Percentiles rank a stretch among this genome's conserved stretches.
These are phyloP conservation scores for Thraustotheca clavata DNA, from an alignment of 352 stramenopile genomes.

Conservation along the genomic window DNA sequence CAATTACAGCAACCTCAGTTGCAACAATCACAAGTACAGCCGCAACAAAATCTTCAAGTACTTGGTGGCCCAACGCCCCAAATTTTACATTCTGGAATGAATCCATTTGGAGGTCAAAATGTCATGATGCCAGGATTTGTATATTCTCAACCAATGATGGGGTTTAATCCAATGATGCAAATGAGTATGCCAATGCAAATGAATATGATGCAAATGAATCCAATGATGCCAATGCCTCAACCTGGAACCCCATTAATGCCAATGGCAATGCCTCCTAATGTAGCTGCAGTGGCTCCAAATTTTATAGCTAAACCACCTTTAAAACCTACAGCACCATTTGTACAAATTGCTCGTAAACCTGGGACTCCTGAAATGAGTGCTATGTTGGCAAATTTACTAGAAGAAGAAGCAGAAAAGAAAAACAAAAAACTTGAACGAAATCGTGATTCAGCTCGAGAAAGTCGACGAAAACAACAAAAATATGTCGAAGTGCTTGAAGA, in stretches of 20 bases:
- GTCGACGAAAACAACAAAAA: slow-evolving; percentile 78
- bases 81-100: background rate
- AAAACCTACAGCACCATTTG: slow-evolving; percentile 38
- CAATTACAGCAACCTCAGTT: background rate
- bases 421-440: slow-evolving; percentile 86
- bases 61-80: background rate
- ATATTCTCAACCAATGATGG: slow-evolving; percentile 74
- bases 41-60: background rate
- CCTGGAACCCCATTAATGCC: slow-evolving; percentile 26
- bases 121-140: slow-evolving; percentile 82
- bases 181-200: slow-evolving; percentile 21
- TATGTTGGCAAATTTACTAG: slow-evolving; percentile 81
- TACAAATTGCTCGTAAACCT: slow-evolving; percentile 72
- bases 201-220: slow-evolving; percentile 38
- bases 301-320: slow-evolving; percentile 18
- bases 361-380: slow-evolving; percentile 73
- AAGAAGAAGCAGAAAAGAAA: slow-evolving; percentile 84
- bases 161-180: slow-evolving; percentile 30
- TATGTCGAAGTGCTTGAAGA: slow-evolving; percentile 83
- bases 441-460: slow-evolving; percentile 76
- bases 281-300: slow-evolving; percentile 23
- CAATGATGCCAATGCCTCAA: slow-evolving; percentile 39
- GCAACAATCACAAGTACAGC: slow-evolving; percentile 2
- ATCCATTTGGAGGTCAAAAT: slow-evolving; percentile 20
- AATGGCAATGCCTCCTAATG: slow-evolving; percentile 26